Evolutionary conservation across 441 rosid species (phyloP), one percentile per base, ranked within the genome.

Genomic region (Euphorbia celastroides): DNA sequence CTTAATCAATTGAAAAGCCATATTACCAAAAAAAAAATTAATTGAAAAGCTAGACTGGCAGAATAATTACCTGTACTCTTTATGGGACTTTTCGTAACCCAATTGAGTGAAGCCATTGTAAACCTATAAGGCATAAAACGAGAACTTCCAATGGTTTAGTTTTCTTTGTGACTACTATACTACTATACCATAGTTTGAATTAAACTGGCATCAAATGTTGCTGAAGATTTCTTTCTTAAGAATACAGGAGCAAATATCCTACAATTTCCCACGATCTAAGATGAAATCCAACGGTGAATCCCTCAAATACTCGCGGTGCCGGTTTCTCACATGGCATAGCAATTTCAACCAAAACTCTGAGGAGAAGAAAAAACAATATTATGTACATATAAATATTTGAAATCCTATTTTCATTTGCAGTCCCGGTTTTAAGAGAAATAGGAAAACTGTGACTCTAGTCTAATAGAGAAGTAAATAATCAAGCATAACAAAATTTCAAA

Each of bases 201-300:
- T 23, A 11, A 25, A n/a, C 1, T 16, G 42, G 22, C 23, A 42
- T 41, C 5, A 61, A 56, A 56, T 17, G 8, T 41, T 38, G 7
- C 63, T 16, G 34, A 68, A 41, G 36, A 20, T 60, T 55, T 57
- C 51, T 77, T 44, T 27, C 54, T 44, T n/a, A 23, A 20, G 19
- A 30, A 42, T 38, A 5, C 1, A 25, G 23, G 60, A 78, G 61
- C 30, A 41, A 26, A 38, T 19, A 22, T 62, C 97, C 77, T 84
- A 93, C 99, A 74, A 93, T 78, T 82, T 93, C 97, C 92, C 92
- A 88, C 28, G 99, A 88, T 69, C 90, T 84, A 26, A 95, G 96
- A 86, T 91, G 95, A 77, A 93, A 86, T 69, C 99, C 99, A 76
- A 91, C 88, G 0, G 97, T 91, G 78, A 93, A 93, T 72, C 96